A percentile compares a stretch with the other conserved stretches of the same genome.
Evolutionary conservation across 345 rosid genomes (phyloP).

Genomic region (Aegle marmelos): DNA sequence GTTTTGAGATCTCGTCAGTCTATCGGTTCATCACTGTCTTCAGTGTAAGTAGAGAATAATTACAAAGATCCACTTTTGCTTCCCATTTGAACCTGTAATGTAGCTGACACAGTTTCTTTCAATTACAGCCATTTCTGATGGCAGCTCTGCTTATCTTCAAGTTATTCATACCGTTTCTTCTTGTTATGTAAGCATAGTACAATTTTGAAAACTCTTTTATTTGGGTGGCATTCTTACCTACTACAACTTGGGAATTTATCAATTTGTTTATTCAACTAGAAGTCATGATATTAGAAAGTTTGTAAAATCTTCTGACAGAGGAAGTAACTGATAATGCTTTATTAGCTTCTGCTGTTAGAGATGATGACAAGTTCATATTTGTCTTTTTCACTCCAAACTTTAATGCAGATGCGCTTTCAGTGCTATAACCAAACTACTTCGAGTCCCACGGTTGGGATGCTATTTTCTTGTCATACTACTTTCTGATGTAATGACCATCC

Average conservation of each 20-base stretch:
- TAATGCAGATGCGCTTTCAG: constrained; percentile 84
- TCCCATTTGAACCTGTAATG: background rate
- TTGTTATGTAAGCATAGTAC: constrained; percentile 72
- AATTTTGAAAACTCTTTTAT: no score
- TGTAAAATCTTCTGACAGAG: background rate
- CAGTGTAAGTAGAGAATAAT: constrained; percentile 63
- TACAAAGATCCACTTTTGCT: constrained; percentile 6
- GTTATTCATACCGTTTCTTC: constrained; percentile 93
- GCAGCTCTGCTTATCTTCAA: constrained; percentile 91
- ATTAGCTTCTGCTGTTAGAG: background rate
- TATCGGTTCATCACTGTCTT: constrained; percentile 91
- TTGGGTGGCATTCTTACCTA: no score
- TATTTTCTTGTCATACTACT: constrained; percentile 89
- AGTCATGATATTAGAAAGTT: no score
- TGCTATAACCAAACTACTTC: constrained; percentile 75
- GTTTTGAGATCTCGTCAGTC: constrained; percentile 97
- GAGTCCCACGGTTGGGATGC: constrained; percentile 81
- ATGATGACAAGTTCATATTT: background rate
- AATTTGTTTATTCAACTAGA: background rate
- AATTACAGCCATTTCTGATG: constrained; percentile 90
- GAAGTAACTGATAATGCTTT: background rate
- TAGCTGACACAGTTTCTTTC: constrained; percentile 15
- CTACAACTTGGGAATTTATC: background rate
- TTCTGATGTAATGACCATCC: constrained; percentile 94
- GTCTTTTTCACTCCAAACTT: background rate